Base-by-base conservation (phyloP, 2,329 filamentous ascomycete species). In the Aspergillus piperis region DNA sequence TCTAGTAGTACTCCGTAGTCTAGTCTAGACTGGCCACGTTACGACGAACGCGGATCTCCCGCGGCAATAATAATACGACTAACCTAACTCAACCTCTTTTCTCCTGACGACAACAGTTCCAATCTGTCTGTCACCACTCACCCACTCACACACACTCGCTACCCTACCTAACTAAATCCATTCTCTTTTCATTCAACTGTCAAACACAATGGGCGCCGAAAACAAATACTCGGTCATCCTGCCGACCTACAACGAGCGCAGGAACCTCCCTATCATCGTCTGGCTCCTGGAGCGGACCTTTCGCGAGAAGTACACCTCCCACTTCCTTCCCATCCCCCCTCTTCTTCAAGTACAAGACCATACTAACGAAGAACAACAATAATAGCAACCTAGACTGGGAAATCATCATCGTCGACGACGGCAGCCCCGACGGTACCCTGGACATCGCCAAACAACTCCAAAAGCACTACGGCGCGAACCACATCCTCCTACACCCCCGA, bases 221-320 rank as follows among this genome's bases (percentile, higher is more conserved):
- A 84, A 95, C 84, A 96, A 94, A 81, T 99, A 97, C 85, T 96
- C 94, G 68, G 89, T 99, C 75, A 94, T 99, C 75, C 87, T 99
- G 66, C 95, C 95, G 60, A 99, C 95, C 64, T 99, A 96, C 87
- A 98, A 99, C 78, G 95, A 99, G 86, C 91, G 95, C 75, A 88
- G 88, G 78, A 99, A 99, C 81, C 87, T 99, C 68, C 95, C 95
- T 72, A 95, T 99, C 77, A 92, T 98, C 75, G 87, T 90, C 73
- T 98, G 92, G 91, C 83, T 99, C 77, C 85, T 99, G 68, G 91
- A 96, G 81, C 89, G 88, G 77, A 97, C 89, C 64, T 98, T 98
- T 78, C 91, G 88, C 54, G 87, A 96, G 77, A 84, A 90, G 94
- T 97, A 83, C 65, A 86, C 49, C 15, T 23, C 48, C 19, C 38